Percentiles rank a stretch among this genome's conserved stretches.
Evolutionary conservation across 768 basidiomycete species (phyloP).

Genomic region (Boletus eberwhitei): DNA sequence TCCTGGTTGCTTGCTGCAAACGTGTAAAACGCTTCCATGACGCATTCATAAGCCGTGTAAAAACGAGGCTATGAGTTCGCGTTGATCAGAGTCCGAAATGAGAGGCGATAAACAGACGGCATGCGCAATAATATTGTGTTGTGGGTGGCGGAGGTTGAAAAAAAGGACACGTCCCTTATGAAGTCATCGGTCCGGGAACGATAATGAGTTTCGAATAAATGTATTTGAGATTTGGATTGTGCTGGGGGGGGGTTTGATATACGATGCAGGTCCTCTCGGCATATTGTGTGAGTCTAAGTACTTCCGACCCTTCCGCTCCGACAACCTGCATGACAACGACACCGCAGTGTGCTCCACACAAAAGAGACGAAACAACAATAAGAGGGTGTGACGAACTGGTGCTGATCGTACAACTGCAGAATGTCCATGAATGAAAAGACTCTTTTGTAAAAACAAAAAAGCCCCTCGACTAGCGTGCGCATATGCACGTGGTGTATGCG

Average conservation of each 20-base stretch:
- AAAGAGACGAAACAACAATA: slow-evolving; percentile 8
- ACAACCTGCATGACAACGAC: slow-evolving; percentile 24
- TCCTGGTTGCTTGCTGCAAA: too few relatives aligned
- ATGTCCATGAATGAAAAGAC: slow-evolving; percentile 13
- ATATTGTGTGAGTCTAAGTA: slow-evolving; percentile 22
- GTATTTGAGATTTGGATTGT: not conserved
- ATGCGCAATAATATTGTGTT: too few relatives aligned
- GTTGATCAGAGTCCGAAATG: slow-evolving; percentile 31
- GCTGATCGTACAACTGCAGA: slow-evolving; percentile 28
- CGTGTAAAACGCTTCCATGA: too few relatives aligned
- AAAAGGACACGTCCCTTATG: slow-evolving; percentile 1
- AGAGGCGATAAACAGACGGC: slow-evolving; percentile 2
- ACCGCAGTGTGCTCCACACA: slow-evolving; percentile 12
- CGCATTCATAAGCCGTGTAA: too few relatives aligned
- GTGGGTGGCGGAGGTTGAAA: slow-evolving; percentile 12
- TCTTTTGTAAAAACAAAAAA: not conserved
- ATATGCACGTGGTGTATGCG: slow-evolving; percentile 34
- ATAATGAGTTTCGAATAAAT: not conserved
- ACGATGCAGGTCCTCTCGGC: slow-evolving; percentile 29
- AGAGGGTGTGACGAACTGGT: slow-evolving; percentile 2
- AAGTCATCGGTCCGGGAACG: slow-evolving; percentile 27
- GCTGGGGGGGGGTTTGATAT: slow-evolving; percentile 11
- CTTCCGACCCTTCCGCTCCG: slow-evolving; percentile 17
- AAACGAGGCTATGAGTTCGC: too few relatives aligned
- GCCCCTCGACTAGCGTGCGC: slow-evolving; percentile 30